A percentile compares a stretch with the other conserved stretches of the same genome.
These are phyloP conservation scores for Cryptococcus sp. DNA, from an alignment of 1,284 basidiomycete genomes.

Conservation along the genomic window DNA sequence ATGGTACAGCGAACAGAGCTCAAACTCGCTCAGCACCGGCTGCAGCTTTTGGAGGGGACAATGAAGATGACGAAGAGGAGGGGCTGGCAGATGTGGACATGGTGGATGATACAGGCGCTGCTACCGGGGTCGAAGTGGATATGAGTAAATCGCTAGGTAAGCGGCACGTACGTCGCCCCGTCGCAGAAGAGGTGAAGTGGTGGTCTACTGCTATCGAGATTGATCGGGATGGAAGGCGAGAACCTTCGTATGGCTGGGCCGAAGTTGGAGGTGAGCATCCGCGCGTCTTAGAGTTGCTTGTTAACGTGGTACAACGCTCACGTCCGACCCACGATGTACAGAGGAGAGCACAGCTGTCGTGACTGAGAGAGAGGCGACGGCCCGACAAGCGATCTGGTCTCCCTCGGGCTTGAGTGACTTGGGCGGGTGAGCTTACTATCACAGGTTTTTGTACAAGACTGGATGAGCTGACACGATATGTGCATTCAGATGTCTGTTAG, in stretches of 20 bases:
- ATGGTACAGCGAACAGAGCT: not conserved
- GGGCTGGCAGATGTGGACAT: not conserved
- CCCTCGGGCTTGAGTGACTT: conserved; percentile 38
- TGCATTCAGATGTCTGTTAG: conserved; percentile 34
- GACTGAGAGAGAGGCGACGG: conserved; percentile 25
- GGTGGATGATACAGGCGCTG: not conserved
- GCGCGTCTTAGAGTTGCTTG: not conserved
- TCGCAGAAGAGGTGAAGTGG: conserved; percentile 35
- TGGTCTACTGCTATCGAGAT: conserved; percentile 32
- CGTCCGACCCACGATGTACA: conserved; percentile 6
- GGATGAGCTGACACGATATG: conserved; percentile 5
- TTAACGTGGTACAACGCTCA: not conserved
- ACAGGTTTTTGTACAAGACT: too few relatives aligned
- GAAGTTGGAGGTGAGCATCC: conserved; percentile 23
- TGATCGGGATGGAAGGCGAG: conserved; percentile 18
- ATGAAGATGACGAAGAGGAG: not conserved
- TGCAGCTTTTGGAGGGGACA: not conserved
- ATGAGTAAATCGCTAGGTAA: conserved; percentile 1
- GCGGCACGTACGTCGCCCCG: conserved; percentile 20
- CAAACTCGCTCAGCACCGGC: too few relatives aligned
- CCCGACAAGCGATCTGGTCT: conserved; percentile 41
- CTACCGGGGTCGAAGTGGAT: not conserved
- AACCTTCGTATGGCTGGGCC: conserved; percentile 26
- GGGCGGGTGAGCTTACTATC: conserved; percentile 30
- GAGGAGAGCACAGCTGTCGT: conserved; percentile 31